These are phyloP conservation scores for Epichloe aotearoae DNA, from an alignment of 2,329 filamentous ascomycete species.

Conservation along the genomic window DNA sequence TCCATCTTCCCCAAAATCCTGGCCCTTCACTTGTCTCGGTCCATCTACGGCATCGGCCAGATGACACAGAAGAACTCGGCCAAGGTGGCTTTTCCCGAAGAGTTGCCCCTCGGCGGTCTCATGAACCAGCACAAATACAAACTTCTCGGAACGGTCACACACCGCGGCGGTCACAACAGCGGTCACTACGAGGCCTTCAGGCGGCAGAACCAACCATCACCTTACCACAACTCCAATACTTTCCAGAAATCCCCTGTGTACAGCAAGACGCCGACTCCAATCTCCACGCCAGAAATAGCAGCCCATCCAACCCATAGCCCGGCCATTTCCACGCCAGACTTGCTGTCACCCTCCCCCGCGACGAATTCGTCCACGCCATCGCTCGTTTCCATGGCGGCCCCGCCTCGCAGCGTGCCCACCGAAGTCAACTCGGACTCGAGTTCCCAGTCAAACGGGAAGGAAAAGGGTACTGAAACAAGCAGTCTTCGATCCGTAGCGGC, in stretches of 20 bases:
- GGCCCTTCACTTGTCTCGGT: slow-evolving; percentile 82
- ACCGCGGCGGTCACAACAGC: slow-evolving; percentile 90
- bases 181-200: slow-evolving; percentile 96
- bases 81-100: slow-evolving; percentile 85
- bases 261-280: slow-evolving; percentile 45
- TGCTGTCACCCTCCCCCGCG: slow-evolving; percentile 24
- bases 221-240: slow-evolving; percentile 69
- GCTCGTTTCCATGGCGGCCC: slow-evolving; percentile 18
- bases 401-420: slow-evolving; percentile 20
- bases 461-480: slow-evolving; percentile 33
- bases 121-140: slow-evolving; percentile 69
- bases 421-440: slow-evolving; percentile 15
- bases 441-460: slow-evolving; percentile 17
- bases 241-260: slow-evolving; percentile 67
- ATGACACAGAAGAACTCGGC: slow-evolving; percentile 85
- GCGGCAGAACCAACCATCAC: slow-evolving; percentile 64
- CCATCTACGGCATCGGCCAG: slow-evolving; percentile 69
- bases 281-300: slow-evolving; percentile 33
- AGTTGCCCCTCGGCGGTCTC: slow-evolving; percentile 68
- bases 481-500: slow-evolving; percentile 44
- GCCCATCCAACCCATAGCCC: slow-evolving; percentile 28
- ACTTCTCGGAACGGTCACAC: slow-evolving; percentile 75
- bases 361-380: slow-evolving; percentile 24
- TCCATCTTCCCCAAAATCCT: slow-evolving; percentile 80
- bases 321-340: slow-evolving; percentile 33